Conservation (phyloP, 129 eudicot genomes). For the Centaurea solstitialis region DNA sequence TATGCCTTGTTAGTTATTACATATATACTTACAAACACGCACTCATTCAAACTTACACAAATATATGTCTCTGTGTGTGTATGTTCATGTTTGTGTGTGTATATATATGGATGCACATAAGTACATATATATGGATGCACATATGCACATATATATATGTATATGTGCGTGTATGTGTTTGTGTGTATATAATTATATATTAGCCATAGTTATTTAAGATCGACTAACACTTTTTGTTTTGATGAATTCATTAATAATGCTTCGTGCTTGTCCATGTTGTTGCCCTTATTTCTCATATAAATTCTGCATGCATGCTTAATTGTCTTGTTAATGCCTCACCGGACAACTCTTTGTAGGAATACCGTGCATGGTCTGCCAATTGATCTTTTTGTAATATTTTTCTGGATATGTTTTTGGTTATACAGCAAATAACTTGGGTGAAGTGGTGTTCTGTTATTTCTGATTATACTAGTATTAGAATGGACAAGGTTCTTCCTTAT, state of each 20-base stretch:
- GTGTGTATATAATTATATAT: not conserved
- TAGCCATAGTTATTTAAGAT: not conserved
- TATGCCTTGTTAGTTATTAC: not conserved
- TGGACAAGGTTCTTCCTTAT: not conserved
- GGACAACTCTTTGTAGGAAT: not conserved
- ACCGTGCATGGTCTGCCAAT: not conserved
- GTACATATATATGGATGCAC: not conserved
- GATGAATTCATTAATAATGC: not conserved
- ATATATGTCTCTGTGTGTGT: not conserved
- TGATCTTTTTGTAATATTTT: not conserved
- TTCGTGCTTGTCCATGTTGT: not conserved
- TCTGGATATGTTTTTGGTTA: not conserved
- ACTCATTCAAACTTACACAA: not conserved
- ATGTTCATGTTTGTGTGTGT: not conserved
- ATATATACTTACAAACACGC: not conserved
- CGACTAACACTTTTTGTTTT: not conserved
- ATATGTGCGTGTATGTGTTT: not conserved
- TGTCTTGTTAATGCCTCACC: constrained; percentile 7
- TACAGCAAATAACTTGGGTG: not conserved
- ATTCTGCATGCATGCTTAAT: not conserved
- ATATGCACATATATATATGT: not conserved
- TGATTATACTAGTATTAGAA: not conserved
- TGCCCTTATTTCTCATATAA: not conserved
- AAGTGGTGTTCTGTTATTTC: not conserved
- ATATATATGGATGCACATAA: not conserved